A percentile compares a stretch with the other conserved stretches of the same genome.
Conservation (phyloP, 345 rosid genomes). For the Gossypioides kirkii region DNA sequence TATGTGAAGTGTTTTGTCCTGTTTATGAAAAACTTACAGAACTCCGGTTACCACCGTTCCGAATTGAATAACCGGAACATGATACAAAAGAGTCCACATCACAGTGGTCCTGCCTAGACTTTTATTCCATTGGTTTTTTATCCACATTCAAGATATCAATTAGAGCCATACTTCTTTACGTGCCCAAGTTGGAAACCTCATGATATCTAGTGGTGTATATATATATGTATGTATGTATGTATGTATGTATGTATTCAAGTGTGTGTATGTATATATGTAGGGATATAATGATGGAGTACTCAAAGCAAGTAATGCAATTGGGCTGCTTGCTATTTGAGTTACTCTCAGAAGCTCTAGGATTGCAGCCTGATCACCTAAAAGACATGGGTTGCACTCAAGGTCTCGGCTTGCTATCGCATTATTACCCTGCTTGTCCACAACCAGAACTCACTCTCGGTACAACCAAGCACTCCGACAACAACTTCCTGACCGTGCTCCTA, state of each 20-base stretch:
- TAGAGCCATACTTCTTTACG: too few relatives aligned
- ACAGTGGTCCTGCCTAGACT: too few relatives aligned
- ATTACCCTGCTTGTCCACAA: constrained; percentile 55
- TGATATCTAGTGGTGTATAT: too few relatives aligned
- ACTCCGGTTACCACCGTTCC: neutral
- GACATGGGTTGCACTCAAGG: constrained; percentile 41
- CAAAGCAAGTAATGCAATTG: constrained; percentile 26
- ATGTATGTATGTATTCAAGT: too few relatives aligned
- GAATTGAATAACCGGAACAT: neutral
- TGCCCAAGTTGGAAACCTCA: too few relatives aligned
- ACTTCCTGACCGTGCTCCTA: constrained; percentile 50
- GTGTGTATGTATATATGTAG: constrained; percentile 10
- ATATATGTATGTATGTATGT: too few relatives aligned
- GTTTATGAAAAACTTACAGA: neutral
- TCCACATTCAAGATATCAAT: too few relatives aligned
- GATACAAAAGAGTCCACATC: neutral
- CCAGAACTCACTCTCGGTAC: constrained; percentile 51
- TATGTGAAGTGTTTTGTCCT: neutral
- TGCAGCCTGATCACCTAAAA: constrained; percentile 31
- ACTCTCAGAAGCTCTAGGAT: constrained; percentile 53
- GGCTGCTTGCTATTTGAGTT: constrained; percentile 37
- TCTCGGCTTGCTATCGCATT: constrained; percentile 34
- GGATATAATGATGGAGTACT: constrained; percentile 39
- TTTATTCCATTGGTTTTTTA: too few relatives aligned
- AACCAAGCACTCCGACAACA: constrained; percentile 37